A percentile compares a stretch with the other conserved stretches of the same genome.
Conservation (phyloP, 768 basidiomycete species). For the Antrodiella citrinella region DNA sequence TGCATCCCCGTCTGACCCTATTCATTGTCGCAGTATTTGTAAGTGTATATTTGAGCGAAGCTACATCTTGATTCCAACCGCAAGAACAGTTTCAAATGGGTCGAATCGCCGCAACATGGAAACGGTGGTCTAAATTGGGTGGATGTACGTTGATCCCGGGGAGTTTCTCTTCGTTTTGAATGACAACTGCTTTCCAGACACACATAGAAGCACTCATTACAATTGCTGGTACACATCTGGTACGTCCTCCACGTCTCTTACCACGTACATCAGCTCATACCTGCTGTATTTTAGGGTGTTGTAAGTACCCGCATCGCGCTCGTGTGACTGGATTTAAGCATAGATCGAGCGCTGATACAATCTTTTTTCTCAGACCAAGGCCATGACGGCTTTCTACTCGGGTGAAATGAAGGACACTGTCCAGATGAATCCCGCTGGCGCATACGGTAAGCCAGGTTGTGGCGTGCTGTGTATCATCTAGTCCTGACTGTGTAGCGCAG, state of each 20-base stretch:
- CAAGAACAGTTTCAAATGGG: slow-evolving; percentile 95
- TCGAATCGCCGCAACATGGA: slow-evolving; percentile 78
- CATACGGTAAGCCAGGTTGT: slow-evolving; percentile 63
- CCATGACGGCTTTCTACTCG: slow-evolving; percentile 90
- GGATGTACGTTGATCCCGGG: slow-evolving; percentile 44
- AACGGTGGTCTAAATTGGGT: slow-evolving; percentile 85
- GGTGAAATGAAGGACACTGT: slow-evolving; percentile 96
- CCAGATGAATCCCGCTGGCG: slow-evolving; percentile 73
- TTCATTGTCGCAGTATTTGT: slow-evolving; percentile 90
- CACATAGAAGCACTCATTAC: slow-evolving; percentile 82
- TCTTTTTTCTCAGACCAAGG: slow-evolving; percentile 59
- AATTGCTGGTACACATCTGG: slow-evolving; percentile 83
- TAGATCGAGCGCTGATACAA: neutral
- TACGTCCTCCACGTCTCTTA: slow-evolving; percentile 23
- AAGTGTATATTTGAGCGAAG: no score
- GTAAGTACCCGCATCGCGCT: slow-evolving; percentile 34
- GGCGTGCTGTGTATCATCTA: neutral
- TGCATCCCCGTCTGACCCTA: no score
- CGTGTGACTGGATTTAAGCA: no score
- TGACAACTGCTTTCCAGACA: slow-evolving; percentile 38
- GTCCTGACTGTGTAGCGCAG: no score
- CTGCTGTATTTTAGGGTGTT: slow-evolving; percentile 62
- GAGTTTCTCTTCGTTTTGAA: no score
- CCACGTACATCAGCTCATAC: no score
- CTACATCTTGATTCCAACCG: no score